A percentile compares a stretch with the other conserved stretches of the same genome.
phyloP scores from a whole-genome alignment of 768 basidiomycete genomes.

The Tricholoma furcatifolium region DNA sequence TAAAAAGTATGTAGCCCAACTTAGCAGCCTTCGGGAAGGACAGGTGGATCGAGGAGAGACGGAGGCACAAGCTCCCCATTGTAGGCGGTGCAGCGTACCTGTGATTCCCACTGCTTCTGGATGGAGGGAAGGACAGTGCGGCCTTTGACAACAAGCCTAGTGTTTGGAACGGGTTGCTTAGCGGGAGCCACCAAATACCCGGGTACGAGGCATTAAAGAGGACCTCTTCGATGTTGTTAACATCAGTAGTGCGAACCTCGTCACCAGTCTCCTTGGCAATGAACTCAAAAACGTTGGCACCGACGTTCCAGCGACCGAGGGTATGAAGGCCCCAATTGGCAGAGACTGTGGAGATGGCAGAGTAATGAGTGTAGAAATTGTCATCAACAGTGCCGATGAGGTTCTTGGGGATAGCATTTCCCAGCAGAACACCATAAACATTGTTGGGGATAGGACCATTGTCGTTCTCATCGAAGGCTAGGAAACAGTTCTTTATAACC shows the following conservation, averaged over 20 bases:
- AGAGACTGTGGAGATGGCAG: slow-evolving; percentile 50
- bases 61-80: slow-evolving; percentile 16
- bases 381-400: slow-evolving; percentile 45
- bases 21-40: slow-evolving; percentile 10
- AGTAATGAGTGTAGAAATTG: slow-evolving; percentile 63
- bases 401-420: slow-evolving; percentile 39
- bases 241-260: slow-evolving; percentile 20
- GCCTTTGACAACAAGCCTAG: slow-evolving; percentile 22
- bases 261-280: slow-evolving; percentile 49
- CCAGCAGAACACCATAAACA: slow-evolving; percentile 42
- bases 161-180: slow-evolving; percentile 23
- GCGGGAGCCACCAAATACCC: slow-evolving; percentile 15
- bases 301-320: slow-evolving; percentile 43
- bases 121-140: slow-evolving; percentile 22
- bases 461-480: slow-evolving; percentile 56
- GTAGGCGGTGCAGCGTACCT: slow-evolving; percentile 19
- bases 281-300: slow-evolving; percentile 50
- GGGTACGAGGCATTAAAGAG: slow-evolving; percentile 25
- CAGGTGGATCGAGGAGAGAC: slow-evolving; percentile 2
- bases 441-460: slow-evolving; percentile 41
- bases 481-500: too few species aligned
- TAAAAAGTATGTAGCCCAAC: too few species aligned
- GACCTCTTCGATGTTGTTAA: slow-evolving; percentile 1
- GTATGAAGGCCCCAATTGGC: slow-evolving; percentile 62
- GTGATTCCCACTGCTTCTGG: slow-evolving; percentile 19